Percentiles rank a stretch among this genome's conserved stretches.
These are phyloP conservation scores for Zymoseptoria passerinii DNA, from an alignment of 2,329 filamentous ascomycete genomes.

Conservation along the genomic window DNA sequence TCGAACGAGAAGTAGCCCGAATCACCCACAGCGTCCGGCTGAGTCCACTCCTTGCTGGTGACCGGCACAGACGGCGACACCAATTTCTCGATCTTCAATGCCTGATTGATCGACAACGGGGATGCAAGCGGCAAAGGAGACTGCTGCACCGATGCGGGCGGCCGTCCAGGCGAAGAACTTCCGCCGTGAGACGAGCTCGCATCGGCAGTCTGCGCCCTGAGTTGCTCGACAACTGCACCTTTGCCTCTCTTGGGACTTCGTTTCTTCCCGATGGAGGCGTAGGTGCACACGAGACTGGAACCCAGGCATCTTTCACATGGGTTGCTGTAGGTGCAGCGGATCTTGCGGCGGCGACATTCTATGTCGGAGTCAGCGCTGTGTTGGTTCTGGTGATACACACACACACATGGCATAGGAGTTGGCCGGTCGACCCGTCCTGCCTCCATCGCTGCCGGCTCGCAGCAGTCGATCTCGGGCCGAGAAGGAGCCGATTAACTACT, in stretches of 20 bases:
- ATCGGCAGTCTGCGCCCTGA: constrained; percentile 2
- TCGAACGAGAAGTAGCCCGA: constrained; percentile 12
- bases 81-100: neutral
- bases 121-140: neutral
- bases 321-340: constrained; percentile 12
- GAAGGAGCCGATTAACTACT: neutral
- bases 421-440: neutral
- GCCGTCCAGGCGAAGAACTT: neutral
- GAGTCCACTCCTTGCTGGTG: neutral
- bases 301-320: constrained; percentile 13
- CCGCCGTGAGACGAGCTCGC: no score
- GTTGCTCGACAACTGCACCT: constrained; percentile 10
- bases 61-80: neutral
- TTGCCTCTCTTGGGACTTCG: constrained; percentile 10
- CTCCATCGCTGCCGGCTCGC: neutral
- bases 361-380: constrained; percentile 3
- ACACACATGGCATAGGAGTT: neutral
- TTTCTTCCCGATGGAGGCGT: constrained; percentile 9
- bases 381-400: neutral
- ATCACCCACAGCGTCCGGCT: neutral
- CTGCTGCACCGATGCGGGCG: no score
- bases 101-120: neutral
- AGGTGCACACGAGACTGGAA: constrained; percentile 7
- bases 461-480: neutral
- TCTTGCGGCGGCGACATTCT: constrained; percentile 11